Evolutionary conservation across 495 filamentous ascomycete species (phyloP).

Genomic region (Patellaria atrata): DNA sequence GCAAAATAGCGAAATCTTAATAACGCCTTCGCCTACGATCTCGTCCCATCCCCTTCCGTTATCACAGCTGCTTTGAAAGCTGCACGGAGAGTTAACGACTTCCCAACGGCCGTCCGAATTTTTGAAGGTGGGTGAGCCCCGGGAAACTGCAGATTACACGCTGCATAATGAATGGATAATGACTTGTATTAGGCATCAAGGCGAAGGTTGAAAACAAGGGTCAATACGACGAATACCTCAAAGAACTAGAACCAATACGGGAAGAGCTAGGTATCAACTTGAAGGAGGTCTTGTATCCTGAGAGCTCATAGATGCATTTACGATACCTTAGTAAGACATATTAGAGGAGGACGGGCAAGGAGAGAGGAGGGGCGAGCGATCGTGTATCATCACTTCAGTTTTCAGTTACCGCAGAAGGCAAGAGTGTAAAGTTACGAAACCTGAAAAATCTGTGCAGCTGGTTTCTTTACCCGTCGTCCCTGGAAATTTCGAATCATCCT

Average conservation of each 20-base stretch:
- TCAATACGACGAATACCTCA: constrained; percentile 96
- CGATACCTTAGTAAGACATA: too few relatives aligned
- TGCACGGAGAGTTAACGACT: constrained; percentile 94
- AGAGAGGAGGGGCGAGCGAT: too few relatives aligned
- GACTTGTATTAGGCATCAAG: constrained; percentile 61
- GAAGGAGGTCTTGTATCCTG: constrained; percentile 90
- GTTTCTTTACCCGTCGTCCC: too few relatives aligned
- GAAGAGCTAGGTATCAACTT: constrained; percentile 85
- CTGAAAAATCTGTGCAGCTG: too few relatives aligned
- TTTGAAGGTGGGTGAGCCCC: constrained; percentile 66
- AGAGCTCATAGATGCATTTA: too few relatives aligned
- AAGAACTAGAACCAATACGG: constrained; percentile 78
- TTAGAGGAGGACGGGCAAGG: too few relatives aligned
- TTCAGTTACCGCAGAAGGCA: too few relatives aligned
- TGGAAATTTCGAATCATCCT: too few relatives aligned
- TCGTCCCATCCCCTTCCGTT: constrained; percentile 88
- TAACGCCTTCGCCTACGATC: constrained; percentile 99
- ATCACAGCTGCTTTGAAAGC: constrained; percentile 81
- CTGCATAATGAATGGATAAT: constrained; percentile 3
- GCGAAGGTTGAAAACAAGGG: constrained; percentile 97
- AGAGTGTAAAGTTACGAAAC: too few relatives aligned
- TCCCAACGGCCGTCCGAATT: constrained; percentile 89
- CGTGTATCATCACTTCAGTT: too few relatives aligned
- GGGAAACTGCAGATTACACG: not conserved
- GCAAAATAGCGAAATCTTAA: constrained; percentile 80